A percentile compares a stretch with the other conserved stretches of the same genome.
These are phyloP conservation scores for Pseudocercospora pini-densiflorae DNA, from an alignment of 2,329 filamentous ascomycete species.

Conservation along the genomic window DNA sequence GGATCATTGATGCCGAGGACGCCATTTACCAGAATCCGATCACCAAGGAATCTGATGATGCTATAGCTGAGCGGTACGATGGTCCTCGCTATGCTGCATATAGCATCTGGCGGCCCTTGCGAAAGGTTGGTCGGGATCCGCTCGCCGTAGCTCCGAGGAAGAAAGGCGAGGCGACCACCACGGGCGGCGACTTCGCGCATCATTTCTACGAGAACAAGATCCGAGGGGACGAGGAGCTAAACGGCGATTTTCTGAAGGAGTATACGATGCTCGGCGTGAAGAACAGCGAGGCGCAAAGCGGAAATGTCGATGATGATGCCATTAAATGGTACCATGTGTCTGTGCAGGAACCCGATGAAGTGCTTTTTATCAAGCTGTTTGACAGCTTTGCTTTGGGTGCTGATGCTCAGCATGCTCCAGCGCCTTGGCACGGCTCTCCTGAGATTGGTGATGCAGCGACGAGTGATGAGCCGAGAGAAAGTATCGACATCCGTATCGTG, in stretches of 20 bases:
- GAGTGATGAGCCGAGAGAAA: too few species aligned
- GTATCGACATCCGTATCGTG: too few species aligned
- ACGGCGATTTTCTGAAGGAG: constrained; percentile 17
- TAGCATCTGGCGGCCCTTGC: constrained; percentile 16
- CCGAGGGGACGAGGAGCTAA: constrained; percentile 4
- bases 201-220: constrained; percentile 11
- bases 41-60: not conserved
- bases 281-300: not conserved
- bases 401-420: too few species aligned
- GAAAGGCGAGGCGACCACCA: not conserved
- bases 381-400: not conserved
- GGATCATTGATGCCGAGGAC: constrained; percentile 6
- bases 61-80: constrained; percentile 9
- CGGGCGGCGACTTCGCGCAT: constrained; percentile 4
- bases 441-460: too few species aligned
- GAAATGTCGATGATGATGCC: not conserved
- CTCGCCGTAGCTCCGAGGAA: constrained; percentile 9
- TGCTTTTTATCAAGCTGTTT: not conserved
- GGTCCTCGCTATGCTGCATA: constrained; percentile 12
- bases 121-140: constrained; percentile 15
- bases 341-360: not conserved
- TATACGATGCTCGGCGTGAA: constrained; percentile 16
- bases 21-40: not conserved
- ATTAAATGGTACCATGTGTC: not conserved
- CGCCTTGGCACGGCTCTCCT: too few species aligned